Evolutionary conservation across 129 eudicot species (phyloP).

Genomic region (Saposhnikovia divaricata): DNA sequence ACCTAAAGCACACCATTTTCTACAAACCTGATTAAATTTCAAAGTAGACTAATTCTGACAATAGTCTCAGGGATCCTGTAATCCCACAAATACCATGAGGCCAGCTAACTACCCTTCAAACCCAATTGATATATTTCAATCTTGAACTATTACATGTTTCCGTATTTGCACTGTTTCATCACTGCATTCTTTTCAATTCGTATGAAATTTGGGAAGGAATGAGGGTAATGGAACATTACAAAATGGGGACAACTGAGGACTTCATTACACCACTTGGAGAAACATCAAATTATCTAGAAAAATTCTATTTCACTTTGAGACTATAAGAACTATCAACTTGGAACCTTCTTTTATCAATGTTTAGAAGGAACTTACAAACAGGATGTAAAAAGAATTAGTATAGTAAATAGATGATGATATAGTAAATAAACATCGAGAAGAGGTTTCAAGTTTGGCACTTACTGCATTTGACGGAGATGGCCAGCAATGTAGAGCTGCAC

Average conservation of each 20-base stretch:
- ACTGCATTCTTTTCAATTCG: background rate
- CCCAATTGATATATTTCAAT: too few species aligned
- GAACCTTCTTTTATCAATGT: too few species aligned
- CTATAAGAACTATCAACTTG: background rate
- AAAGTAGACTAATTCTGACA: background rate
- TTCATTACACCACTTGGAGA: too few species aligned
- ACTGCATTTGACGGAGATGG: slow-evolving; percentile 99
- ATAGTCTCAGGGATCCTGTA: background rate
- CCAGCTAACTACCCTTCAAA: background rate
- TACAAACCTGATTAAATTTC: too few species aligned
- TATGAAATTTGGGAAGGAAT: background rate
- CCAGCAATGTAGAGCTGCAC: slow-evolving; percentile 99
- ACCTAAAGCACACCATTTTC: too few species aligned
- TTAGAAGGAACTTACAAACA: too few species aligned
- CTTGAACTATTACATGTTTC: too few species aligned
- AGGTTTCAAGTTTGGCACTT: slow-evolving; percentile 12
- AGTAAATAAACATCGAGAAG: background rate
- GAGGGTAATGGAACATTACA: too few species aligned
- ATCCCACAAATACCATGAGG: background rate
- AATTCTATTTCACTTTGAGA: too few species aligned
- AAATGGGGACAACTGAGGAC: too few species aligned
- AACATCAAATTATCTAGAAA: too few species aligned
- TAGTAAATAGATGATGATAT: background rate
- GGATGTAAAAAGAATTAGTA: too few species aligned
- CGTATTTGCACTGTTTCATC: background rate